phyloP scores from a whole-genome alignment of 257 asterid species.

The Gentiana dahurica region DNA sequence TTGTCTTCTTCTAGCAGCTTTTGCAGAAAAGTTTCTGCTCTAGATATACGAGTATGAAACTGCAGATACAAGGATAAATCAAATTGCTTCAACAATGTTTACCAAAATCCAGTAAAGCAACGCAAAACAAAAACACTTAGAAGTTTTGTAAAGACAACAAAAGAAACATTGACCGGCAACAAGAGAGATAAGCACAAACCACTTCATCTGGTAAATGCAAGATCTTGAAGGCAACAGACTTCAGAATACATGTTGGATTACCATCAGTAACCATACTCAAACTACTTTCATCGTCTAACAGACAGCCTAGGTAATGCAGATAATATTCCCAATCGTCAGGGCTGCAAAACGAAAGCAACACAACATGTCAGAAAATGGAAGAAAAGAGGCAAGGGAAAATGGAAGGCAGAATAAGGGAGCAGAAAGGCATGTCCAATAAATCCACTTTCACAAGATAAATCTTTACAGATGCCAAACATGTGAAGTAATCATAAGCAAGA shows the following conservation, averaged over 20 bases:
- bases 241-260: slow-evolving; percentile 26
- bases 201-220: slow-evolving; percentile 51
- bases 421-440: background rate
- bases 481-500: no score
- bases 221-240: slow-evolving; percentile 26
- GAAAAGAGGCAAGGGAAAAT: background rate
- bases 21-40: slow-evolving; percentile 49
- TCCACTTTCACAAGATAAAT: background rate
- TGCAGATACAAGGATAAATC: slow-evolving; percentile 39
- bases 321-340: slow-evolving; percentile 97
- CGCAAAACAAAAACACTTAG: background rate
- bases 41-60: slow-evolving; percentile 66
- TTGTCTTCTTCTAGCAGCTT: slow-evolving; percentile 38
- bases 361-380: slow-evolving; percentile 8
- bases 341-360: slow-evolving; percentile 30
- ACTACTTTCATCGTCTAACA: slow-evolving; percentile 71
- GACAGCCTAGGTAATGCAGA: slow-evolving; percentile 74
- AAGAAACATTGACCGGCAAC: background rate
- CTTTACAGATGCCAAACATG: no score
- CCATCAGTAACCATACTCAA: slow-evolving; percentile 26
- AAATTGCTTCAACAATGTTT: slow-evolving; percentile 9
- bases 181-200: slow-evolving; percentile 37
- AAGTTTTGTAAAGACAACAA: slow-evolving; percentile 1
- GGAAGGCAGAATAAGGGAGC: background rate
- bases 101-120: slow-evolving; percentile 7